Conservation (phyloP, 177 flowering plant genomes). For the Telopea speciosissima region DNA sequence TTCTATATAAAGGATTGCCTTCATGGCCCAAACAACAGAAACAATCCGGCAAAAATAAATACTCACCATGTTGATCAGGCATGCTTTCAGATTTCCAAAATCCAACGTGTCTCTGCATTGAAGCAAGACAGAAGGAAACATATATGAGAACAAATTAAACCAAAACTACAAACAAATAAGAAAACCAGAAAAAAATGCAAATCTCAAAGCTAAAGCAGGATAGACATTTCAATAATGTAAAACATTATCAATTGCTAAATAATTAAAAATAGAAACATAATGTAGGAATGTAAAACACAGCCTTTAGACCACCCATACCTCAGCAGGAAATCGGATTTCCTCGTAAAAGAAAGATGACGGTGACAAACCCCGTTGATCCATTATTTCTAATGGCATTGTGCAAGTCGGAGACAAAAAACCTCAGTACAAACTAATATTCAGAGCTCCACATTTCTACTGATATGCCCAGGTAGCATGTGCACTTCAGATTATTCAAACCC, state of each 20-base stretch:
- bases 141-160: not conserved
- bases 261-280: not conserved
- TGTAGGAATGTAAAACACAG: not conserved
- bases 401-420: constrained; percentile 6
- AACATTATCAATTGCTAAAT: constrained; percentile 1
- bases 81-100: constrained; percentile 45
- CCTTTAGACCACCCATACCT: constrained; percentile 25
- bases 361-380: constrained; percentile 40
- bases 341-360: constrained; percentile 42
- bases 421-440: not conserved
- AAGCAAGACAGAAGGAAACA: constrained; percentile 1
- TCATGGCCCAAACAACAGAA: not conserved
- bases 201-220: not conserved
- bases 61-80: constrained; percentile 43
- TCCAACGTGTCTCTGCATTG: constrained; percentile 57
- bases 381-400: constrained; percentile 43
- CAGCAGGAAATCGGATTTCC: constrained; percentile 32
- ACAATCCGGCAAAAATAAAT: not conserved
- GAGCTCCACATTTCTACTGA: not conserved
- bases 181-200: not conserved
- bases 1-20: not conserved
- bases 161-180: not conserved
- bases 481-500: not conserved
- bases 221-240: not conserved
- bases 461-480: not conserved